Percentiles rank a stretch among this genome's conserved stretches.
Evolutionary conservation across 352 stramenopile genomes (phyloP).

Genomic region (Phytophthora idaei): DNA sequence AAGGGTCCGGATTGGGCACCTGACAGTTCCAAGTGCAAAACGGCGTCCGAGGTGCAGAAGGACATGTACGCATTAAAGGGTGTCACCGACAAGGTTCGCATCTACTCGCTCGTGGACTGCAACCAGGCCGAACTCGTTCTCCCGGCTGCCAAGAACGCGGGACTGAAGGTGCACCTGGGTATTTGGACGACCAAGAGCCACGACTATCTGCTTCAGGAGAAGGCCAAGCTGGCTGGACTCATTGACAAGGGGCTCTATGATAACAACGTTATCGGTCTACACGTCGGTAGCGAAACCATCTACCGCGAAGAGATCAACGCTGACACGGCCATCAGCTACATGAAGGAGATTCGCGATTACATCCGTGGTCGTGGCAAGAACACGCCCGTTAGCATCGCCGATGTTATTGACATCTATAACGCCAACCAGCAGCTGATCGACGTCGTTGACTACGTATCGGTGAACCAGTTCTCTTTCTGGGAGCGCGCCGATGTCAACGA

Average conservation of each 20-base stretch:
- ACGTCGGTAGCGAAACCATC: conserved; percentile 73
- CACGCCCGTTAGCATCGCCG: conserved; percentile 71
- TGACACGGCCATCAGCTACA: conserved; percentile 56
- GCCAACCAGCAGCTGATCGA: conserved; percentile 60
- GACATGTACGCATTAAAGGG: conserved; percentile 62
- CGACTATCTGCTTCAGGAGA: conserved; percentile 51
- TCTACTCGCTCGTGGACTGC: conserved; percentile 73
- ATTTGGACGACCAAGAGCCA: conserved; percentile 60
- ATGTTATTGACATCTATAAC: conserved; percentile 77
- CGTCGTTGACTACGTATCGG: conserved; percentile 67
- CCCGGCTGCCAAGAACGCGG: conserved; percentile 46
- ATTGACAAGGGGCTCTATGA: conserved; percentile 52
- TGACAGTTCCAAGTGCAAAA: conserved; percentile 55
- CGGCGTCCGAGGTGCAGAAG: conserved; percentile 40
- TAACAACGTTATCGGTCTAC: conserved; percentile 52
- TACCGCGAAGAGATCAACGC: conserved; percentile 66
- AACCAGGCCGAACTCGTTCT: conserved; percentile 53
- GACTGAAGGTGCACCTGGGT: conserved; percentile 62
- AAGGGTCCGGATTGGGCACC: conserved; percentile 58
- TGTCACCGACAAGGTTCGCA: conserved; percentile 60
- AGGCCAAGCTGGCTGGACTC: conserved; percentile 44
- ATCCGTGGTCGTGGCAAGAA: conserved; percentile 44
- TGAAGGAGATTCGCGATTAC: conserved; percentile 64
- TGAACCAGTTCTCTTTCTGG: conserved; percentile 88
- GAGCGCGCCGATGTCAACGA: conserved; percentile 56